Evolutionary conservation across 768 basidiomycete species (phyloP), one percentile per base, ranked within the genome.

Genomic region (Boletus vermiculosoides): DNA sequence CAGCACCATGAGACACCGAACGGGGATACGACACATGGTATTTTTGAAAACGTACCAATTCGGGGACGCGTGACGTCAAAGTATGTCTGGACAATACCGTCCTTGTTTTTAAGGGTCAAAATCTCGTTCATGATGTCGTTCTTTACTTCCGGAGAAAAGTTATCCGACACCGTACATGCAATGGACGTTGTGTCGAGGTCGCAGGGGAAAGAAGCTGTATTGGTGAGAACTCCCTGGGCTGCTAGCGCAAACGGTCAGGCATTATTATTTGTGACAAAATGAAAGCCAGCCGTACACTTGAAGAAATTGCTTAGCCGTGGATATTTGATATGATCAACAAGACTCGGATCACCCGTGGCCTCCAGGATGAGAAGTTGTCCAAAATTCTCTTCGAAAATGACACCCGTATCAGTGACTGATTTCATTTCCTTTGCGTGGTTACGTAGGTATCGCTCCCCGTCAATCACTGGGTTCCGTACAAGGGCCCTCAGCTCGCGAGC

Each of bases 111-210:
- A 18, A 66, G n/a, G 0, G 53, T 45, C 37, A 57, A 34, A 15
- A 60, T 65, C 28, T 65, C 61, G 10, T 66, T 10, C 61, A 66
- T 66, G 49, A 66, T 66, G 22, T 57, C 61, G 39, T 66, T 54
- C 42, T 65, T 65, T 16, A 52, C 58, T 28, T 54, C 65, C 0
- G 5, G 37, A 16, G 56, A 61, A 2, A 58, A 18, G 18, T 64
- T 52, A 22, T 53, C 50, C 1, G 56, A 65, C 34, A 65, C 59
- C 12, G 47, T 62, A n/a, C 66, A 66, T 4, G 65, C 57, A 3
- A 66, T 39, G 2, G 65, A 64, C 1, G 63, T 66, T 1, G 62
- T 62, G 13, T 67, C 66, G 13, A 65, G 50, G 22, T 67, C 66
- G 18, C 18, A 55, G 4, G 65, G 65, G 37, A 23, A 66, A 16